Base-by-base conservation (phyloP, 2,329 filamentous ascomycete genomes). In the Fusarium stilboides region DNA sequence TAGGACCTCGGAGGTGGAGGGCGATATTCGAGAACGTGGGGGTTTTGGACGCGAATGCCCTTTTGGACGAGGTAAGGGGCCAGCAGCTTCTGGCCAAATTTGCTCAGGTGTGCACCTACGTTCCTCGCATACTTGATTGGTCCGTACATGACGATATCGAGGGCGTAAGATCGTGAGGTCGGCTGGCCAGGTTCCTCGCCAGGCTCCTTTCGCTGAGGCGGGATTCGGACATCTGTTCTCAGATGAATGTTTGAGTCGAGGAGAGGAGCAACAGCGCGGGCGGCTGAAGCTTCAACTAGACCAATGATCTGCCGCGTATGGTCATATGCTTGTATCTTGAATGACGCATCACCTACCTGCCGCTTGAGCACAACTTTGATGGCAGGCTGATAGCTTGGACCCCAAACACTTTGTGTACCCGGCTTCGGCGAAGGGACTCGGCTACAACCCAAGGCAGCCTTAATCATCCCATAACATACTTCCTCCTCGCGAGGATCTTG, bases 81-180 rank as follows among this genome's bases (percentile, higher is more conserved):
- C 37, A 88, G 83, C 13, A 98, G 84, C 80, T 87, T 90, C 20
- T 96, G 79, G 62, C 90, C 87, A 66, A 86, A 86, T 68, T 89
- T 89, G 62, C 63, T 75, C 52, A 98, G 84, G 59, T 88, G 87
- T 53, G 81, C 87, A 3, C 93, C 94, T 39, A 98, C 87, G 12
- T 85, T 82, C 13, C 84, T 83, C 5, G 87, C 89, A 64, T 87
- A 86, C 59, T 88, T 90, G 37, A 90, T 85, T 8, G 92, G 90
- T 1, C 93, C 94, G 74, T 96, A 98, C 9, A 98, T 77, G 71
- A 93, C 93, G 26, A 97, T 82, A 22, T 92, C 89, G 26, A 95
- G 83, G 14, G 83, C 83, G 63, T 92, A 89, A 4, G 83, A 79
- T 20, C 84, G 82, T 2, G 92, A 94, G 5, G 87, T 88, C 1